A percentile compares a stretch with the other conserved stretches of the same genome.
phyloP scores from a whole-genome alignment of 2,329 filamentous ascomycete genomes.

The Pseudogymnoascus sp. region DNA sequence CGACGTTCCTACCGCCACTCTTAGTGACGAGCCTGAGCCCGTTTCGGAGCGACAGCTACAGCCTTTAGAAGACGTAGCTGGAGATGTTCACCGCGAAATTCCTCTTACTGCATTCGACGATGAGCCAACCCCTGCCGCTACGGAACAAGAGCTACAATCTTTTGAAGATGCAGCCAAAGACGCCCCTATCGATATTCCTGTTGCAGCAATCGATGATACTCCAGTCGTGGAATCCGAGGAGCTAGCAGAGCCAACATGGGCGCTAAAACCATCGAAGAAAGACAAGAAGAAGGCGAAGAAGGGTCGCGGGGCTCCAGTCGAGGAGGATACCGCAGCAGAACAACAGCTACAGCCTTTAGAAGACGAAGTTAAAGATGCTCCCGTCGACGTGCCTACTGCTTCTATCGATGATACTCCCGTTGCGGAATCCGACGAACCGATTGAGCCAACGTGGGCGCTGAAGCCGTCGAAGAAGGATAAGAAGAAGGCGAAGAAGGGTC shows the following conservation, averaged over 20 bases:
- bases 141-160: conserved; percentile 12
- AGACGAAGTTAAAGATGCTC: not conserved
- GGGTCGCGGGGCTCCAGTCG: not conserved
- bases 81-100: not conserved
- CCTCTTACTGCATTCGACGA: not conserved
- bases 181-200: not conserved
- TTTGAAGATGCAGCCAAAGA: not conserved
- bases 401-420: not conserved
- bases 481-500: conserved; percentile 29
- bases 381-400: not conserved
- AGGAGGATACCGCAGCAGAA: not conserved
- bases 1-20: not conserved
- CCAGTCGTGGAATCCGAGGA: not conserved
- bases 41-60: not conserved
- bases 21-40: not conserved
- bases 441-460: not conserved
- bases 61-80: not conserved
- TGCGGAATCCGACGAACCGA: not conserved
- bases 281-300: conserved; percentile 29
- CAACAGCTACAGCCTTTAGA: not conserved
- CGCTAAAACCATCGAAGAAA: conserved; percentile 24
- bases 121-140: not conserved
- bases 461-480: conserved; percentile 27
- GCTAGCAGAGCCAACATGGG: not conserved
- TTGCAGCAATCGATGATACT: not conserved